Base-by-base conservation (phyloP, 2,329 filamentous ascomycete species). In the Trichothecium sympodiale region DNA sequence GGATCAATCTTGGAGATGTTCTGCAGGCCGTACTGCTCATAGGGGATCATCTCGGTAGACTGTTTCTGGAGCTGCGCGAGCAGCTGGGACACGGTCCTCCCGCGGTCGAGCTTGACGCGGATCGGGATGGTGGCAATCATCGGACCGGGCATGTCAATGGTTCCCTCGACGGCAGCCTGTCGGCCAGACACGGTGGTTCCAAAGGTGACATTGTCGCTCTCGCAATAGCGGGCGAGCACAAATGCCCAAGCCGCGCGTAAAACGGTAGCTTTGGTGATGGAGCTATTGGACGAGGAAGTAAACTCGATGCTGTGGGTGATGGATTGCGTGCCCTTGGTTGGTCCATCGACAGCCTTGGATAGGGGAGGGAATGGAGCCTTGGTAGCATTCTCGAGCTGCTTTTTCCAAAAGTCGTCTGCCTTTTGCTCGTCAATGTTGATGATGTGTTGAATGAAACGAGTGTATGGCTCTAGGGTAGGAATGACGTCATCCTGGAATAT, bases 161-260 rank as follows among this genome's bases (percentile, higher is more conserved):
- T 3, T 14, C 35, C 35, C 5, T 13, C 10, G 31, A 36, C 16
- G n/a, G 35, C 4, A 16, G 28, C 35, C 10, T 50, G 41, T 4
- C 52, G 43, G 2, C 52, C 53, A 4, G 45, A 51, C 5, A 51
- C 23, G 1, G 43, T 44, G 2, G 36, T 20, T 1, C 51, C 52
- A 33, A 52, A 56, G 2, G 46, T 31, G 1, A 53, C 35, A n/a
- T 48, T 44, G 7, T 41, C 33, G 5, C 39, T 37, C 2, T 39
- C 43, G 9, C 43, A 43, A 15, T 49, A 42, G 1, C 37, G 36
- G 4, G 42, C 33, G 3, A 46, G 36, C 5, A 46, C 30, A n/a
- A 55, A n/a, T 1, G 49, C 53, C 52, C 52, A 56, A 3, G 53
- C 52, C 0, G 51, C 47, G 5, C 47, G 45, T 7, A 54, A 26